Conservation (phyloP, 73 alveolate genomes). For the Effrenium voratum region DNA sequence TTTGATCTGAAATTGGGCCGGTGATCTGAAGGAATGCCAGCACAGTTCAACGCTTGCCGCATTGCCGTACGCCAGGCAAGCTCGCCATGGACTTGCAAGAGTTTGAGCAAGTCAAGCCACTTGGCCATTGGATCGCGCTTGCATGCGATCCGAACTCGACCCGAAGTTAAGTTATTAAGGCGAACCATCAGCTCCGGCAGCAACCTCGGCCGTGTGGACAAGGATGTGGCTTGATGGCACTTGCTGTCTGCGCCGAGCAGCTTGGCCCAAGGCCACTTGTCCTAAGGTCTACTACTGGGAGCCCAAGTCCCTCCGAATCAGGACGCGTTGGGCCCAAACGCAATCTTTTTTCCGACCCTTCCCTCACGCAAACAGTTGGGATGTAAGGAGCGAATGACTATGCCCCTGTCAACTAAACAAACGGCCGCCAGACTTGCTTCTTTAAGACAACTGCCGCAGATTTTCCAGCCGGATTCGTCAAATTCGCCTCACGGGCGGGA, state of each 20-base stretch:
- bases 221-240: conserved; percentile 14
- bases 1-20: too few relatives aligned
- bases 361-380: too few relatives aligned
- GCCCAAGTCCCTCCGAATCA: conserved; percentile 68
- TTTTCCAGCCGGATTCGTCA: too few relatives aligned
- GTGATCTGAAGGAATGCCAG: too few relatives aligned
- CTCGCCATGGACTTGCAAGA: conserved; percentile 73
- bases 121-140: not conserved
- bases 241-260: not conserved
- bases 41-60: too few relatives aligned
- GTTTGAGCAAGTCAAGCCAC: not conserved
- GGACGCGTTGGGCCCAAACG: not conserved
- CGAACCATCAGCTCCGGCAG: conserved; percentile 60
- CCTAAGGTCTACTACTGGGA: conserved; percentile 83
- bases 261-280: too few relatives aligned
- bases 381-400: too few relatives aligned
- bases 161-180: not conserved
- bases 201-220: conserved; percentile 68
- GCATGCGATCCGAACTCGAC: not conserved
- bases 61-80: conserved; percentile 16
- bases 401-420: too few relatives aligned
- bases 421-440: too few relatives aligned
- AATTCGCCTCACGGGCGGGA: too few relatives aligned
- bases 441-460: too few relatives aligned
- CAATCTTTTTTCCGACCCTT: too few relatives aligned